A percentile compares a stretch with the other conserved stretches of the same genome.
These are phyloP conservation scores for Myriosclerotinia scirpicola DNA, from an alignment of 2,329 filamentous ascomycete genomes.

Conservation along the genomic window DNA sequence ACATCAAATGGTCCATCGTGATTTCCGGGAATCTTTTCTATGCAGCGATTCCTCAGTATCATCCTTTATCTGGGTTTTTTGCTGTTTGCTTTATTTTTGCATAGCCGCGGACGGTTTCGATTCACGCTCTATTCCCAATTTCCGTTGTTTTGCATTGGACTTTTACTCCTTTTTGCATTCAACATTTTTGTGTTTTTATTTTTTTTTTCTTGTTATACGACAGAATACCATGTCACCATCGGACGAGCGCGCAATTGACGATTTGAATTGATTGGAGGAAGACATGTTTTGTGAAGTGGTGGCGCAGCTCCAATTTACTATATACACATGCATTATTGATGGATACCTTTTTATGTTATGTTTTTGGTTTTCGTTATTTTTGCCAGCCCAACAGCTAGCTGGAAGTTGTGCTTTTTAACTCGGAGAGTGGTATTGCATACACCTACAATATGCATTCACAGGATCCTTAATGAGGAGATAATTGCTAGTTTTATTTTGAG, in stretches of 20 bases:
- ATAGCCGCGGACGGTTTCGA: slow-evolving; percentile 20
- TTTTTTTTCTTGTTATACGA: slow-evolving; percentile 17
- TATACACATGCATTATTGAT: slow-evolving; percentile 13
- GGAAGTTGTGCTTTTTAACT: slow-evolving; percentile 8
- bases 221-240: slow-evolving; percentile 1
- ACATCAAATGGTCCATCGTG: not conserved
- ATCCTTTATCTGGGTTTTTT: not conserved
- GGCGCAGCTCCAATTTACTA: not conserved
- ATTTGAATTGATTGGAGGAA: slow-evolving; percentile 19
- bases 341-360: slow-evolving; percentile 15
- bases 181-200: slow-evolving; percentile 7
- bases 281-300: not conserved
- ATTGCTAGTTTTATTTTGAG: slow-evolving; percentile 16
- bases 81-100: slow-evolving; percentile 16
- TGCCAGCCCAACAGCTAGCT: slow-evolving; percentile 9
- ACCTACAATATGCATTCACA: not conserved
- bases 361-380: slow-evolving; percentile 6
- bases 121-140: slow-evolving; percentile 14
- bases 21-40: not conserved
- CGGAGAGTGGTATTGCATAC: not conserved
- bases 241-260: slow-evolving; percentile 15
- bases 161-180: slow-evolving; percentile 1
- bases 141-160: slow-evolving; percentile 14
- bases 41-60: not conserved
- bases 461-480: slow-evolving; percentile 17